Evolutionary conservation across 169 alveolate genomes (phyloP).

Genomic region (Eimeria falciformis): DNA sequence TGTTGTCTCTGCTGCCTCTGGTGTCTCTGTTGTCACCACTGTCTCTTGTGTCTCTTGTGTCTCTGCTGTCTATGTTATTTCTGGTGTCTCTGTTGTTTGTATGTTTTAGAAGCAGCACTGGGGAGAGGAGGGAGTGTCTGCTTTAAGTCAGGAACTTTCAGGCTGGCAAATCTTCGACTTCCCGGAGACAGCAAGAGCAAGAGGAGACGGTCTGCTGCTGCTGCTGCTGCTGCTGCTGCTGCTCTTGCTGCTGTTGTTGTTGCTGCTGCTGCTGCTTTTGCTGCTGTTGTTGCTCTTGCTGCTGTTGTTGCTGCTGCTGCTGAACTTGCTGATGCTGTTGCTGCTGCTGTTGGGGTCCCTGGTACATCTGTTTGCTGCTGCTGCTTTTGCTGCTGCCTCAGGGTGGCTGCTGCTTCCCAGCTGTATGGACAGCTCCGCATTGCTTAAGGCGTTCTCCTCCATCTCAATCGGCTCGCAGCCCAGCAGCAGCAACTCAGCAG

Average conservation of each 20-base stretch:
- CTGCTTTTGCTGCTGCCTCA: conserved; percentile 46
- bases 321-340: neutral
- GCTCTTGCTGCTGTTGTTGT: neutral
- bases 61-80: too few species aligned
- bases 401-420: conserved; percentile 49
- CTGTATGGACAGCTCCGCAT: conserved; percentile 26
- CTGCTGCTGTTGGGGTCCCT: conserved; percentile 1
- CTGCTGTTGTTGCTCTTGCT: too few species aligned
- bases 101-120: conserved; percentile 11
- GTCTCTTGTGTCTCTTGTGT: too few species aligned
- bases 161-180: conserved; percentile 15
- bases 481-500: conserved; percentile 39
- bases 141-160: neutral
- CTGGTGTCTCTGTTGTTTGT: too few species aligned
- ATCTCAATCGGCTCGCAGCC: neutral
- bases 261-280: conserved; percentile 16
- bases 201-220: neutral
- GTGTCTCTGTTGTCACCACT: too few species aligned
- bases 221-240: conserved; percentile 43
- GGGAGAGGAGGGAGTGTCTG: neutral
- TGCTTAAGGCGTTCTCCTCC: neutral
- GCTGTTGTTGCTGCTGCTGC: neutral
- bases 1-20: neutral
- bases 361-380: neutral
- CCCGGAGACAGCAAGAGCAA: neutral